Evolutionary conservation across 1,284 basidiomycete genomes (phyloP), one percentile per base, ranked within the genome.

Genomic region (Apiotrichum veenhuisii): DNA sequence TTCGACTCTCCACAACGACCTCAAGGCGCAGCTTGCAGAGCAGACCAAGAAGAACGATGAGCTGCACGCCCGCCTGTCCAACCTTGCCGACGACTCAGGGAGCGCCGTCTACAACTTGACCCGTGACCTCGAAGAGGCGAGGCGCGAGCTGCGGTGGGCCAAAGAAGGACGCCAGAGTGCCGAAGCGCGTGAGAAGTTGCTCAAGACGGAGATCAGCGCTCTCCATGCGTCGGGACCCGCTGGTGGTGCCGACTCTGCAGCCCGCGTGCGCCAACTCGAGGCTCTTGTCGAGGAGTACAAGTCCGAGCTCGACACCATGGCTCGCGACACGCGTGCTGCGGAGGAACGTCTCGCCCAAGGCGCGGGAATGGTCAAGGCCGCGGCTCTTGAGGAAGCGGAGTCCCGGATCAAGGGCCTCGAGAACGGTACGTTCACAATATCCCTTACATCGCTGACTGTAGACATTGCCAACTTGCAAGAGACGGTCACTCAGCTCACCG

Each of bases 111-210:
- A 57, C 23, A 65, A 64, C 40, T 54, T 74, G 33, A 62, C 61
- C 9, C 63, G 61, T 30, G 59, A 67, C 4, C 52, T 64, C 8
- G 62, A 65, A 25, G 68, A 69, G 11, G 59, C 66, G 7, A 71
- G 72, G 58, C 62, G 74, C 22, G 74, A 76, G 45, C 52, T 67
- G 22, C 59, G 77, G 12, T 75, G 74, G 70, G 74, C 74, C 1
- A 68, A 64, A 23, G 72, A 77, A 48, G 73, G 72, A 0, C 58
- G 73, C 25, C 60, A 57, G 4, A 63, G 51, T 26, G 74, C 73
- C 5, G 75, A 77, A 51, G 56, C 60, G 45, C 61, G 69, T 14
- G 70, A 75, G 52, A 59, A 65, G 20, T 49, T 75, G 22, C 64
- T 64, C 0, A 70, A 63, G 52, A 56, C 67, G 34, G 73, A 77